These are phyloP conservation scores for Cyberlindnera bimundalis DNA, from an alignment of 805 yeast genomes.

Conservation along the genomic window DNA sequence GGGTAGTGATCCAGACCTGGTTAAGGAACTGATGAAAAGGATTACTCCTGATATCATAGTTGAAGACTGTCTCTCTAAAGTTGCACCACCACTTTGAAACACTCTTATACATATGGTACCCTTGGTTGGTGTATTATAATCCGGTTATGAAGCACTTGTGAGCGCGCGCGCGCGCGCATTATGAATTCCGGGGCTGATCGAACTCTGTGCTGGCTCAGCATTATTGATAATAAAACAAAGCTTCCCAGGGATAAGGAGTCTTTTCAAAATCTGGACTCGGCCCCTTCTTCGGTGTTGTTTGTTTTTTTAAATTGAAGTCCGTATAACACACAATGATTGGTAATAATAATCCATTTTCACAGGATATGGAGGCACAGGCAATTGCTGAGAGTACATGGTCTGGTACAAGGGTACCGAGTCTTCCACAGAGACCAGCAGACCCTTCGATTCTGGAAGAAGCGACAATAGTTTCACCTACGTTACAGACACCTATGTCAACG, in stretches of 20 bases:
- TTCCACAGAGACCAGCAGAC: slow-evolving; percentile 7
- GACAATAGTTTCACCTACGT: background rate
- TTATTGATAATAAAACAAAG: too few species aligned
- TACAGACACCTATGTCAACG: too few species aligned
- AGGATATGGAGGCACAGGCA: slow-evolving; percentile 8
- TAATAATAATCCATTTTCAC: slow-evolving; percentile 17
- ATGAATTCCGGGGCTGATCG: too few species aligned
- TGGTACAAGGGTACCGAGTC: background rate
- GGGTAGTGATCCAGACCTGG: slow-evolving; percentile 49
- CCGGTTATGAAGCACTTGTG: slow-evolving; percentile 4
- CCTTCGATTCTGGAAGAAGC: slow-evolving; percentile 1
- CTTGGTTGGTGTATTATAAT: background rate
- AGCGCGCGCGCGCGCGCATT: too few species aligned
- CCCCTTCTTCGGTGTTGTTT: too few species aligned
- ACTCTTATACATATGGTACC: too few species aligned
- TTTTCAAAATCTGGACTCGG: too few species aligned
- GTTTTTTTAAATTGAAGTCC: background rate
- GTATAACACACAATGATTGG: background rate
- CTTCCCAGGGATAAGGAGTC: too few species aligned
- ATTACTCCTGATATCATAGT: slow-evolving; percentile 48
- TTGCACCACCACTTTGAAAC: slow-evolving; percentile 48
- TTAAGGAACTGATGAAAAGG: slow-evolving; percentile 37
- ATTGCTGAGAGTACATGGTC: slow-evolving; percentile 2
- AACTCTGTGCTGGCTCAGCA: too few species aligned
- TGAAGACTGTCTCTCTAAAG: slow-evolving; percentile 47